Conservation (phyloP, 805 yeast species). For the Jamesozyma spencerorum region DNA sequence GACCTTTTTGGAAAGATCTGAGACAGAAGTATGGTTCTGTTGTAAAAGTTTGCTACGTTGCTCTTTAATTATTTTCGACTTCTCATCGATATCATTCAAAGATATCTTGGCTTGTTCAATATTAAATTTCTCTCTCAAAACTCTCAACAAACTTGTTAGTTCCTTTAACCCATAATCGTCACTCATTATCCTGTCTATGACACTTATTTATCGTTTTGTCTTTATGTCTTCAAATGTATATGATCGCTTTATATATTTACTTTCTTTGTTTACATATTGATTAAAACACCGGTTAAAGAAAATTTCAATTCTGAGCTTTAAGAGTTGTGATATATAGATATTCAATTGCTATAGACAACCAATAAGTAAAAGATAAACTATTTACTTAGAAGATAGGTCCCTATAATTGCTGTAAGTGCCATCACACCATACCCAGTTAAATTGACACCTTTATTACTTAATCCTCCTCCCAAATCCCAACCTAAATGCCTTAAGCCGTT, state of each 20-base stretch:
- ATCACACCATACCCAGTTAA: conserved; percentile 80
- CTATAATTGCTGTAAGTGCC: conserved; percentile 47
- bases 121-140: conserved; percentile 1
- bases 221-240: too few species aligned
- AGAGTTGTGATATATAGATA: too few species aligned
- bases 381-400: conserved; percentile 40
- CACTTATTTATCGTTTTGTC: too few species aligned
- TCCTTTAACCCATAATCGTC: not conserved
- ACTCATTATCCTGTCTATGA: too few species aligned
- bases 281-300: too few species aligned
- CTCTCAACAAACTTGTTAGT: not conserved
- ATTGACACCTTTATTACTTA: conserved; percentile 78
- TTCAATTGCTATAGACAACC: too few species aligned
- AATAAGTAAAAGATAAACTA: too few species aligned
- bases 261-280: too few species aligned
- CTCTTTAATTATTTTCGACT: conserved; percentile 2
- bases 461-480: conserved; percentile 82
- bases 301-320: too few species aligned
- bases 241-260: too few species aligned
- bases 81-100: not conserved
- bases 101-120: not conserved
- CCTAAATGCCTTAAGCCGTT: conserved; percentile 88
- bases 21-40: conserved; percentile 6
- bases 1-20: conserved; percentile 7
- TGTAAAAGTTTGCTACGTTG: conserved; percentile 5